Evolutionary conservation across 2,329 filamentous ascomycete genomes (phyloP).

Genomic region (Phaeosphaeria sp.): DNA sequence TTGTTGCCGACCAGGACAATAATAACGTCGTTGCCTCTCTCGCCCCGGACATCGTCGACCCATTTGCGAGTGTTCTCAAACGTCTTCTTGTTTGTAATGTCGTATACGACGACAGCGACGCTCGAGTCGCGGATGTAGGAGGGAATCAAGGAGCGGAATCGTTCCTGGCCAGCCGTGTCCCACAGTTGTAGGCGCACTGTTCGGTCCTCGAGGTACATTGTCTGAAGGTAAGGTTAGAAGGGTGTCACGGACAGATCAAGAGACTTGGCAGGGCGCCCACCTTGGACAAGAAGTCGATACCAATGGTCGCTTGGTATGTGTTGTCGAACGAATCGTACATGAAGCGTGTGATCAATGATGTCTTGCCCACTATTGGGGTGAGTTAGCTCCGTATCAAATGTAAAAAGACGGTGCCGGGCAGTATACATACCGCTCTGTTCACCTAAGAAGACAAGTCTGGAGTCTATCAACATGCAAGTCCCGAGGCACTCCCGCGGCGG

Average conservation of each 20-base stretch:
- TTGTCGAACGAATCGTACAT: conserved; percentile 99
- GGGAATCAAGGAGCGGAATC: conserved; percentile 95
- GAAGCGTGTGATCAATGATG: conserved; percentile 96
- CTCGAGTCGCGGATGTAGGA: conserved; percentile 98
- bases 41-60: conserved; percentile 97
- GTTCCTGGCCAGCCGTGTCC: conserved; percentile 97
- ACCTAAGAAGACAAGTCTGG: conserved; percentile 92
- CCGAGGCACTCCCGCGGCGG: conserved; percentile 9
- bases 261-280: conserved; percentile 52
- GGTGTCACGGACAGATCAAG: background rate
- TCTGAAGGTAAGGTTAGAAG: conserved; percentile 60
- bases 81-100: conserved; percentile 95
- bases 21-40: conserved; percentile 97
- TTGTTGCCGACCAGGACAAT: conserved; percentile 99
- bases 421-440: conserved; percentile 89
- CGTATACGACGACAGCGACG: conserved; percentile 98
- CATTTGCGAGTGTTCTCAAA: conserved; percentile 99
- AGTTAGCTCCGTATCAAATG: conserved; percentile 19
- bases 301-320: conserved; percentile 99
- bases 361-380: conserved; percentile 81
- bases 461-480: conserved; percentile 30
- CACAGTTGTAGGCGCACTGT: conserved; percentile 97
- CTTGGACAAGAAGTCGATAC: conserved; percentile 99
- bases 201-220: conserved; percentile 99
- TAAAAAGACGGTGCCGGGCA: background rate